These are phyloP conservation scores for Pelargonium citronellum DNA, from an alignment of 441 rosid species.

Conservation along the genomic window DNA sequence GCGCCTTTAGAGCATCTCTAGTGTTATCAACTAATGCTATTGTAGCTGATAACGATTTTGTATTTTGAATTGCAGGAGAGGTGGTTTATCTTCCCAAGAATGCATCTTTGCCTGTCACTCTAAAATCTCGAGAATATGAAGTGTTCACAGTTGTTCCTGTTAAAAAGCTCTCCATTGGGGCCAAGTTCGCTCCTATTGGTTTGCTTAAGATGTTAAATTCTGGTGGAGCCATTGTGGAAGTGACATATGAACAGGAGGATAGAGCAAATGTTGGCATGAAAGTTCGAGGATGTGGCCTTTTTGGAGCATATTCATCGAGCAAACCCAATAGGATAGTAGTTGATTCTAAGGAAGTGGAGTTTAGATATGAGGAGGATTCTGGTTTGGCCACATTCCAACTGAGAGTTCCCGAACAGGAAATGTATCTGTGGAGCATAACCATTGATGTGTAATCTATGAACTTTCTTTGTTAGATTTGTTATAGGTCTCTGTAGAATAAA, in stretches of 20 bases:
- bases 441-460: not conserved
- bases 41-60: not conserved
- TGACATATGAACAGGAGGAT: constrained; percentile 41
- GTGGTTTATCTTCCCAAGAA: constrained; percentile 50
- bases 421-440: constrained; percentile 66
- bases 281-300: constrained; percentile 71
- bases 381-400: constrained; percentile 58
- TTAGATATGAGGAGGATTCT: constrained; percentile 39
- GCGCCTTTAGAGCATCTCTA: no score
- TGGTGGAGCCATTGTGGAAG: constrained; percentile 59
- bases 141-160: constrained; percentile 58
- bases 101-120: constrained; percentile 62
- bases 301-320: constrained; percentile 72
- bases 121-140: constrained; percentile 58
- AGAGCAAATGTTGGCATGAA: constrained; percentile 42
- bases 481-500: not conserved
- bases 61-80: constrained; percentile 26
- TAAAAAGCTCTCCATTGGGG: constrained; percentile 17
- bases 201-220: constrained; percentile 68
- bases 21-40: no score
- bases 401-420: constrained; percentile 52
- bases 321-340: constrained; percentile 56
- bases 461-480: not conserved
- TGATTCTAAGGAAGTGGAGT: constrained; percentile 39
- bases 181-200: constrained; percentile 64